Evolutionary conservation across 768 basidiomycete species (phyloP).

Genomic region (Boletus edulis): DNA sequence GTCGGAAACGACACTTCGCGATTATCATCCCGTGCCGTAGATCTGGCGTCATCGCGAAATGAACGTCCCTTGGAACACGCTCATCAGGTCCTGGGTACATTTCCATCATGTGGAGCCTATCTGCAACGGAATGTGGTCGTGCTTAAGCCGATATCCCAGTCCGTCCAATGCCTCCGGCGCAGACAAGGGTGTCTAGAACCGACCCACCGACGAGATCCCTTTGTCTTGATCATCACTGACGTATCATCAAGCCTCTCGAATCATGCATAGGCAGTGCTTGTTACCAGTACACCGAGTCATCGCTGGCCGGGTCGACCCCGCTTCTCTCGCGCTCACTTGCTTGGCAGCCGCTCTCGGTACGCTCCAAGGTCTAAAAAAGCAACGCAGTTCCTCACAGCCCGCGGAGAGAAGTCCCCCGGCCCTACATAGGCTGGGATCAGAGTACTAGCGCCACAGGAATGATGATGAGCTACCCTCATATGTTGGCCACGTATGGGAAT

Average conservation of each 20-base stretch:
- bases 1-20: conserved; percentile 14
- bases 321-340: background rate
- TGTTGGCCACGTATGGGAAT: conserved; percentile 12
- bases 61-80: conserved; percentile 8
- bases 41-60: conserved; percentile 18
- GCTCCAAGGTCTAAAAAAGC: no score
- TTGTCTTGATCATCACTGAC: background rate
- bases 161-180: conserved; percentile 3
- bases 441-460: conserved; percentile 11
- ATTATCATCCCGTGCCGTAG: conserved; percentile 18
- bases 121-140: conserved; percentile 9
- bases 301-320: background rate
- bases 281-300: no score
- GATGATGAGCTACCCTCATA: conserved; percentile 3
- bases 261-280: background rate
- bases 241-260: background rate
- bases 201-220: background rate
- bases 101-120: conserved; percentile 13
- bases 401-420: background rate
- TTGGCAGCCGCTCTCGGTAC: background rate
- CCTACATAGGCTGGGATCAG: background rate
- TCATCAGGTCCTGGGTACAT: conserved; percentile 12
- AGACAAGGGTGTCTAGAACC: conserved; percentile 4
- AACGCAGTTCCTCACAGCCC: background rate
- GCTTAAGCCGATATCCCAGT: conserved; percentile 2